phyloP scores from a whole-genome alignment of 163 green algal species.

The Volvox carteri region DNA sequence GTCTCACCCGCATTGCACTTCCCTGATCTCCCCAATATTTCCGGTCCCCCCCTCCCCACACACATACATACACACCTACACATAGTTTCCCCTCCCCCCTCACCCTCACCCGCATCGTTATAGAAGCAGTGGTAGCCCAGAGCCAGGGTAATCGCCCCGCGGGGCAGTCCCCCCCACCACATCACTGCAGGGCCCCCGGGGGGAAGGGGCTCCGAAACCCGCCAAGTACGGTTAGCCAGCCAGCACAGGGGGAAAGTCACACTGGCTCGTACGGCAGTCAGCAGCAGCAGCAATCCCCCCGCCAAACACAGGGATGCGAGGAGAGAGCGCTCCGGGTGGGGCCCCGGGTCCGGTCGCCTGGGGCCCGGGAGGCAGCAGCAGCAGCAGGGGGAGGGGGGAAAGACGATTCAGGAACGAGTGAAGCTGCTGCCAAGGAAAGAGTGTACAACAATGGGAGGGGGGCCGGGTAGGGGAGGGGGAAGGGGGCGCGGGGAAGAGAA shows the following conservation, averaged over 20 bases:
- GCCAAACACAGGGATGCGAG: slow-evolving; percentile 40
- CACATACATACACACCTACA: neutral
- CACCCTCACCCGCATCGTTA: neutral
- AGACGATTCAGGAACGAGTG: neutral
- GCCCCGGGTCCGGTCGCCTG: neutral
- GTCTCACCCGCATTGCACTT: neutral
- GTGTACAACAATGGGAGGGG: neutral
- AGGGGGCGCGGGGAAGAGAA: neutral
- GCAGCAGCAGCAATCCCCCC: slow-evolving; percentile 42
- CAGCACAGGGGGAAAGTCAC: slow-evolving; percentile 53
- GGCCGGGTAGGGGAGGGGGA: neutral
- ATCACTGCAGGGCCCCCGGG: slow-evolving; percentile 48
- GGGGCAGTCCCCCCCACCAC: slow-evolving; percentile 65
- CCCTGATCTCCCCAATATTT: neutral
- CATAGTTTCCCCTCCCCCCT: neutral
- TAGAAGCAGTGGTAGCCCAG: slow-evolving; percentile 67
- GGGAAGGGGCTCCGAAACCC: slow-evolving; percentile 11
- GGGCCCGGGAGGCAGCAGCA: neutral
- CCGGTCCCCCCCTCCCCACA: neutral
- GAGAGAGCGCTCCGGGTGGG: neutral
- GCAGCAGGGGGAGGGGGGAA: neutral
- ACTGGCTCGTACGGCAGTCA: slow-evolving; percentile 48
- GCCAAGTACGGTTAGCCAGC: slow-evolving; percentile 54
- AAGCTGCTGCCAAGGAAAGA: too few relatives aligned
- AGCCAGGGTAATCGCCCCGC: slow-evolving; percentile 67